phyloP scores from a whole-genome alignment of 495 filamentous ascomycete genomes.

The Chaetomium fimeti region DNA sequence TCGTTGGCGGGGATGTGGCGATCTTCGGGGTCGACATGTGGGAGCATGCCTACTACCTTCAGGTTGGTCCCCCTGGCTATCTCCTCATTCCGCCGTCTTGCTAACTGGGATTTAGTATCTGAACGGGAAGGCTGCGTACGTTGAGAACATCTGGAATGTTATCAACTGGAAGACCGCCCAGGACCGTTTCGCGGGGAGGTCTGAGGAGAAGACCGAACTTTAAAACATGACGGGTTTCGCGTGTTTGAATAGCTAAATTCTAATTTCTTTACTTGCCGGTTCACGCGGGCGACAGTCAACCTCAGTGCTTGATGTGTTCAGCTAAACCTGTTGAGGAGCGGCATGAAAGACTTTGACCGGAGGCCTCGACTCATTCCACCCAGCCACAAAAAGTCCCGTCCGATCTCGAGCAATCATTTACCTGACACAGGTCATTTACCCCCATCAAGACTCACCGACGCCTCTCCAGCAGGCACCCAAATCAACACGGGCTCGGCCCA shows the following conservation, averaged over 20 bases:
- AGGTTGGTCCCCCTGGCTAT: constrained; percentile 64
- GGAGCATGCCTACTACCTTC: constrained; percentile 72
- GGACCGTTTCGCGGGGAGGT: constrained; percentile 62
- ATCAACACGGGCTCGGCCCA: not conserved
- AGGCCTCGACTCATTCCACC: not conserved
- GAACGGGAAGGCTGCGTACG: constrained; percentile 98
- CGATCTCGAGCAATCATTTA: not conserved
- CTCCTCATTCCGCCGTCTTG: not conserved
- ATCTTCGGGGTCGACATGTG: constrained; percentile 95
- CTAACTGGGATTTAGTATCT: constrained; percentile 58
- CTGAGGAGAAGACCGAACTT: constrained; percentile 37
- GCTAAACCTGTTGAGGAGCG: not conserved
- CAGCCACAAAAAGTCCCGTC: not conserved
- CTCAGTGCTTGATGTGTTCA: not conserved
- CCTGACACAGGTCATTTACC: not conserved
- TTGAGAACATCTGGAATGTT: constrained; percentile 93
- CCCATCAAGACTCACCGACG: not conserved
- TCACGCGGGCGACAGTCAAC: too few relatives aligned
- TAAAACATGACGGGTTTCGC: constrained; percentile 10
- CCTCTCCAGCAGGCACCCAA: not conserved
- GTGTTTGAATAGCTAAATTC: not conserved
- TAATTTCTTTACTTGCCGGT: not conserved
- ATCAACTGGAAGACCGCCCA: constrained; percentile 97
- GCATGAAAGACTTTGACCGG: not conserved
- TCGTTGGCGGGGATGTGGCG: constrained; percentile 80